Conservation (phyloP, 345 rosid species). For the Salix viminalis region DNA sequence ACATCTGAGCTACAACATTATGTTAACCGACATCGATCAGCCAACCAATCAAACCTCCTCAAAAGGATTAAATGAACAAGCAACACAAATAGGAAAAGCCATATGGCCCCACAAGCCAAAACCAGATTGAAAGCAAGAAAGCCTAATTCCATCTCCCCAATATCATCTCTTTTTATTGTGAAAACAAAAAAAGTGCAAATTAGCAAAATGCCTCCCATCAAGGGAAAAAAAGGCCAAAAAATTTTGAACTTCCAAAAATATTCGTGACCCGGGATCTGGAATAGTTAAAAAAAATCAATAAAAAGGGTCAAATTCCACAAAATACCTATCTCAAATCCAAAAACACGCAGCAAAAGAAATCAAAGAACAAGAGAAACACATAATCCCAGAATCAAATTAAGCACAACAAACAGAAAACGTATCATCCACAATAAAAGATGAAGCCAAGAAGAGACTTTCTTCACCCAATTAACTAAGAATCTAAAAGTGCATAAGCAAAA, state of each 20-base stretch:
- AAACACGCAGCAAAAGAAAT: not conserved
- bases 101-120: not conserved
- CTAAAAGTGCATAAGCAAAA: not conserved
- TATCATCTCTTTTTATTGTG: not conserved
- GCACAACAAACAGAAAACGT: no score
- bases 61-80: not conserved
- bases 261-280: not conserved
- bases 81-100: not conserved
- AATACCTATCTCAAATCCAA: not conserved
- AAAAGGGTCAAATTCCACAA: not conserved
- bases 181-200: not conserved
- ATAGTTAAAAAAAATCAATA: not conserved
- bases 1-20: not conserved
- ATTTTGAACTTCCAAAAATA: not conserved
- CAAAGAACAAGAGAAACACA: not conserved
- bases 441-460: not conserved
- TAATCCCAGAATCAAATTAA: not conserved
- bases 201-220: not conserved
- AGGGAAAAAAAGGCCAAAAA: not conserved
- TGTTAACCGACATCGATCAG: slow-evolving; percentile 1
- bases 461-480: not conserved
- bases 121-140: not conserved
- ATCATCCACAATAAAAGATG: not conserved
- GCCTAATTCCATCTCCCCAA: not conserved
- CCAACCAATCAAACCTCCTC: slow-evolving; percentile 7